Conservation (phyloP, 23 red algal species). For the Chondrus crispus region DNA sequence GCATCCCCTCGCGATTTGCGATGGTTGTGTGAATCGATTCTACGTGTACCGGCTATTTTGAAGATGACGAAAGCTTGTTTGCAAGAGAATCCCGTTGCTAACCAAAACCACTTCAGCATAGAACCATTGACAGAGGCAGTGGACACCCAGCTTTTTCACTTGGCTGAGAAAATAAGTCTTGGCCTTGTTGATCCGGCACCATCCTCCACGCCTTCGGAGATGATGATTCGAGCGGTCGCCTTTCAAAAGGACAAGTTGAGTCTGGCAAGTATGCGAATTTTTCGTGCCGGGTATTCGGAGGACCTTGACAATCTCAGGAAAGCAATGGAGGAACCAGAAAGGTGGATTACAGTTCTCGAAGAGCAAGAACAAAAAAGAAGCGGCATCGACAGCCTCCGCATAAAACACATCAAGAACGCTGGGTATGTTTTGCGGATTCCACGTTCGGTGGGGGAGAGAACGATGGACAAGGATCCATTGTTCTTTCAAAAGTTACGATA, state of each 20-base stretch:
- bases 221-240: constrained; percentile 9
- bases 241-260: constrained; percentile 34
- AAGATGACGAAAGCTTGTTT: background rate
- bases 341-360: constrained; percentile 71
- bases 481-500: constrained; percentile 49
- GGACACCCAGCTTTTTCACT: constrained; percentile 10
- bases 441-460: constrained; percentile 46
- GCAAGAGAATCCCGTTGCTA: background rate
- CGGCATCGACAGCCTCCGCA: constrained; percentile 48
- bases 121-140: background rate
- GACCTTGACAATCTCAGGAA: constrained; percentile 71
- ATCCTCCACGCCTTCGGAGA: constrained; percentile 28
- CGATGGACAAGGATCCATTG: constrained; percentile 33
- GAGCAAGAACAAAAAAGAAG: constrained; percentile 44
- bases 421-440: constrained; percentile 64
- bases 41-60: constrained; percentile 54
- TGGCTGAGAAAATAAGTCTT: background rate
- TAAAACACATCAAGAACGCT: constrained; percentile 72
- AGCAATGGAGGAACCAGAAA: constrained; percentile 15
- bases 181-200: constrained; percentile 48
- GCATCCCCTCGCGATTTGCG: constrained; percentile 72
- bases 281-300: constrained; percentile 47
- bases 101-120: background rate
- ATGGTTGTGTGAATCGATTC: constrained; percentile 65
- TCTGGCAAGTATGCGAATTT: constrained; percentile 31